Percentiles rank a stretch among this genome's conserved stretches.
These are phyloP conservation scores for Cadophora malorum DNA, from an alignment of 2,329 filamentous ascomycete genomes.

Conservation along the genomic window DNA sequence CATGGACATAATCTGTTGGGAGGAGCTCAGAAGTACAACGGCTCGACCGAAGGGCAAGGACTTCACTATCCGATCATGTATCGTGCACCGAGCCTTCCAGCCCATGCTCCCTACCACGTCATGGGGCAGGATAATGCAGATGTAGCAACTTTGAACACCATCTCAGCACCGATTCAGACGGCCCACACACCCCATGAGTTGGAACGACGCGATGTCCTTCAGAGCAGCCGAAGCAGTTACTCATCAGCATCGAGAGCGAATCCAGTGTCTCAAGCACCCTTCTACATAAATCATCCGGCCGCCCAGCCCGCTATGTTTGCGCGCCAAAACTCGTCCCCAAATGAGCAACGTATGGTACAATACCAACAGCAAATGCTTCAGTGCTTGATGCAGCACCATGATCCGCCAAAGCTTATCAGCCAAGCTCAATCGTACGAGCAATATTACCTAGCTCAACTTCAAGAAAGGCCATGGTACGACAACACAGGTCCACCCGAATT, in stretches of 20 bases:
- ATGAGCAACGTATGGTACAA: constrained; percentile 52
- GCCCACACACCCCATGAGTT: constrained; percentile 54
- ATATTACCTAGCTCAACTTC: constrained; percentile 50
- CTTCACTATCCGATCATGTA: constrained; percentile 47
- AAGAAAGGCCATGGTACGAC: constrained; percentile 60
- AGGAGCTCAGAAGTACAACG: constrained; percentile 52
- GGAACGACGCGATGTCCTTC: constrained; percentile 54
- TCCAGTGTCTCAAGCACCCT: constrained; percentile 58
- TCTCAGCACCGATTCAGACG: constrained; percentile 52
- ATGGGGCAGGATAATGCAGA: constrained; percentile 67
- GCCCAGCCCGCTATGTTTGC: constrained; percentile 55
- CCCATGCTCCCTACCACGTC: constrained; percentile 53
- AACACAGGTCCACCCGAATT: constrained; percentile 57
- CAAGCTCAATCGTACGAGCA: constrained; percentile 48
- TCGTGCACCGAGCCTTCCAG: constrained; percentile 42
- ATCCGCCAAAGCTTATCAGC: constrained; percentile 42
- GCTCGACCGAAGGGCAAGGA: constrained; percentile 53
- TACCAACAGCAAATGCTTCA: constrained; percentile 44
- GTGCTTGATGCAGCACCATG: constrained; percentile 34
- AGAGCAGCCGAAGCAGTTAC: constrained; percentile 65
- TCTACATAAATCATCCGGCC: constrained; percentile 62
- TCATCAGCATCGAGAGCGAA: constrained; percentile 62
- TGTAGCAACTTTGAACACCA: constrained; percentile 66
- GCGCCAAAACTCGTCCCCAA: constrained; percentile 55
- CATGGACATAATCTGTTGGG: constrained; percentile 57